Conservation (phyloP, 1,284 basidiomycete species). For the Naganishia sp. region DNA sequence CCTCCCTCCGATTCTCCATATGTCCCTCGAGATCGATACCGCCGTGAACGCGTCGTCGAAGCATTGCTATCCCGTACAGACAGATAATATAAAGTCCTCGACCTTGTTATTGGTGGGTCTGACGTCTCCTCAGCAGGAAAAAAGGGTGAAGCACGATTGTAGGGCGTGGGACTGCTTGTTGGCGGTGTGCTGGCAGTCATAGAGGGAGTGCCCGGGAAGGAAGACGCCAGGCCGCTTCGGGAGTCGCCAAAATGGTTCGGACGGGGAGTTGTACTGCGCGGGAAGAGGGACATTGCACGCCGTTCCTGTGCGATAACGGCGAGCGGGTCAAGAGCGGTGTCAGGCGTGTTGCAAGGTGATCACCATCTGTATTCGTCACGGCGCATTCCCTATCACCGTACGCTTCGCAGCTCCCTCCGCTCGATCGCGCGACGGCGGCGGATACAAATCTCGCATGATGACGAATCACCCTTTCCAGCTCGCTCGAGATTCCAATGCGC, state of each 20-base stretch:
- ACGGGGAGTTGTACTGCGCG: conserved; percentile 3
- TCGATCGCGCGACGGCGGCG: too few relatives aligned
- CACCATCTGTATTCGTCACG: background rate
- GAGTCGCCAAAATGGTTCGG: conserved; percentile 13
- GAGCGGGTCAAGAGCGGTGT: background rate
- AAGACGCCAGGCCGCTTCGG: background rate
- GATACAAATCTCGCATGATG: too few relatives aligned
- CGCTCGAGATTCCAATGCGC: too few relatives aligned
- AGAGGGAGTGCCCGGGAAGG: conserved; percentile 1
- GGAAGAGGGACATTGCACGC: conserved; percentile 24
- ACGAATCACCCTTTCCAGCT: too few relatives aligned
- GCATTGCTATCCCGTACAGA: conserved; percentile 83
- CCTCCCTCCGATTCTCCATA: conserved; percentile 64
- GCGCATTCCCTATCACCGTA: too few relatives aligned
- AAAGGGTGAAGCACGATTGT: background rate
- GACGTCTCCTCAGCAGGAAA: background rate
- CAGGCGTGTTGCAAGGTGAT: background rate
- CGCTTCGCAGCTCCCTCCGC: too few relatives aligned
- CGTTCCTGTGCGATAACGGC: background rate
- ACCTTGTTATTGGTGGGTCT: conserved; percentile 63
- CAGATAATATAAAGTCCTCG: conserved; percentile 88
- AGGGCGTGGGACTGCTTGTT: background rate
- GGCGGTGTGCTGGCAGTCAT: conserved; percentile 5
- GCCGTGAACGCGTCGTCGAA: conserved; percentile 46
- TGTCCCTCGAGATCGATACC: conserved; percentile 50